These are phyloP conservation scores for Medicago truncatula DNA, from an alignment of 306 rosid species.

Conservation along the genomic window MtrunA17r5.0-ANR NC_053049.1:31462501-31463000, in stretches of 20 bases:
- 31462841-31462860: constrained; percentile 92
- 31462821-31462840: constrained; percentile 88
- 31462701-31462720: constrained; percentile 81
- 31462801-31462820: constrained; percentile 97
- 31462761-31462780: constrained; percentile 72
- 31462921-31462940: constrained; percentile 82
- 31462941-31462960: constrained; percentile 64
- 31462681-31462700: constrained; percentile 74
- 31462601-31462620: constrained; percentile 83
- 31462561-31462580: constrained; percentile 85
- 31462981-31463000: constrained; percentile 73
- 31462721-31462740: constrained; percentile 67
- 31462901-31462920: constrained; percentile 84
- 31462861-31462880: constrained; percentile 79
- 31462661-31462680: constrained; percentile 79
- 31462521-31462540: constrained; percentile 90
- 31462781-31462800: constrained; percentile 57
- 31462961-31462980: constrained; percentile 51
- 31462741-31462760: constrained; percentile 68
- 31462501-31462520: constrained; percentile 87
- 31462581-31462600: constrained; percentile 91
- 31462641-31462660: constrained; percentile 80
- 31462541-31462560: constrained; percentile 94
- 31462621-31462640: constrained; percentile 92
- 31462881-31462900: constrained; percentile 66